phyloP scores from a whole-genome alignment of 2,329 filamentous ascomycete species.

The Huntiella moniliformis region DNA sequence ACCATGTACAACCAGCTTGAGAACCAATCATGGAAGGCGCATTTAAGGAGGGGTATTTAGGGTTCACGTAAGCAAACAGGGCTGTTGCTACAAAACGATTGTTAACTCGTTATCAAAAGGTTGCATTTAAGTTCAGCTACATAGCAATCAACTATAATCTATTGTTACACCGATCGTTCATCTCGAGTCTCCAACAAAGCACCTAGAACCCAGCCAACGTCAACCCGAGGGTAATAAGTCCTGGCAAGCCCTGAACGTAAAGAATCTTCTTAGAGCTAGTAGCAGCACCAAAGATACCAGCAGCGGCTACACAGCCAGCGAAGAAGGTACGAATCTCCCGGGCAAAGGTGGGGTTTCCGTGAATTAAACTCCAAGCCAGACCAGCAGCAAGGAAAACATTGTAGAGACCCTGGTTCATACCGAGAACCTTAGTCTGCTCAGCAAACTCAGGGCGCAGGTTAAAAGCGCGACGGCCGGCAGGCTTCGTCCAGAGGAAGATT shows the following conservation, averaged over 20 bases:
- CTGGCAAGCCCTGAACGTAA: slow-evolving; percentile 25
- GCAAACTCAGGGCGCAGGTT: slow-evolving; percentile 26
- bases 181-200: no score
- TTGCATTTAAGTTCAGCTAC: no score
- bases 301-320: slow-evolving; percentile 25
- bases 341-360: slow-evolving; percentile 24
- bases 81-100: no score
- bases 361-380: slow-evolving; percentile 27
- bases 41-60: background rate
- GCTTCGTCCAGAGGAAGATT: slow-evolving; percentile 31
- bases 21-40: background rate
- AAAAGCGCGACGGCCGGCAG: slow-evolving; percentile 27
- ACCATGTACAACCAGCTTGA: background rate
- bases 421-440: slow-evolving; percentile 24
- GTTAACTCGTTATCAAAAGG: no score
- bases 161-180: no score
- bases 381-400: slow-evolving; percentile 34
- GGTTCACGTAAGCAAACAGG: no score
- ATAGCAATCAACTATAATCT: no score
- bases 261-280: slow-evolving; percentile 25
- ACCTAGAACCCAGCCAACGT: slow-evolving; percentile 14
- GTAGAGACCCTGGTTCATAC: slow-evolving; percentile 33
- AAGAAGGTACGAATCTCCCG: slow-evolving; percentile 29
- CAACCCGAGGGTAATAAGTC: slow-evolving; percentile 15
- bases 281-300: slow-evolving; percentile 26